These are phyloP conservation scores for Pythium scleroteichum DNA, from an alignment of 352 stramenopile species.

Conservation along the genomic window DNA sequence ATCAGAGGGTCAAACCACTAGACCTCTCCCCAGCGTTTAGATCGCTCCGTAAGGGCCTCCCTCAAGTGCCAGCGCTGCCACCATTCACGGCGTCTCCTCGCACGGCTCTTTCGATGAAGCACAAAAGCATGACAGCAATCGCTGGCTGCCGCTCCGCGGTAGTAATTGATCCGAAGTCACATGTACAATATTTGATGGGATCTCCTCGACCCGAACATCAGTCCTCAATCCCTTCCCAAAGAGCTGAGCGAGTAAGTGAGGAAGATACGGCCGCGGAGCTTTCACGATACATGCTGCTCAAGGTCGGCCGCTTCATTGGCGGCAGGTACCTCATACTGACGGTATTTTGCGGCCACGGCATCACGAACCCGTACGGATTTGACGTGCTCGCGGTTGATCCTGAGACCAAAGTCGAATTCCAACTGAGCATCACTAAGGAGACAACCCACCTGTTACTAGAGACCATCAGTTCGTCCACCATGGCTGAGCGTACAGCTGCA, in stretches of 20 bases:
- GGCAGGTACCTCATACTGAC: slow-evolving; percentile 67
- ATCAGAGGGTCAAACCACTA: slow-evolving; percentile 45
- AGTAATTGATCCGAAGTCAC: not conserved
- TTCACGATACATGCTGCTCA: slow-evolving; percentile 63
- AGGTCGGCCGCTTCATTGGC: slow-evolving; percentile 61
- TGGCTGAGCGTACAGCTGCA: slow-evolving; percentile 57
- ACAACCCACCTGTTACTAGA: slow-evolving; percentile 66
- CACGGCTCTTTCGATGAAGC: not conserved
- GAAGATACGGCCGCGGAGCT: slow-evolving; percentile 1
- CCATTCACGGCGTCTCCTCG: slow-evolving; percentile 42
- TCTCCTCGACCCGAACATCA: not conserved
- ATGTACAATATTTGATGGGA: not conserved
- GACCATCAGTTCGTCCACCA: slow-evolving; percentile 48
- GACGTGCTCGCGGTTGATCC: slow-evolving; percentile 59
- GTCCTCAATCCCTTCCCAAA: slow-evolving; percentile 5
- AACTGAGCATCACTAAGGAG: slow-evolving; percentile 55
- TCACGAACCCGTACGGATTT: slow-evolving; percentile 70
- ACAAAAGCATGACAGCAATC: slow-evolving; percentile 15
- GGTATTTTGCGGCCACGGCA: slow-evolving; percentile 65
- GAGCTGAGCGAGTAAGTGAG: not conserved
- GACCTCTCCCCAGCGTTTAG: slow-evolving; percentile 64
- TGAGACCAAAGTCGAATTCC: slow-evolving; percentile 49
- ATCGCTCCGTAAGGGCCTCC: slow-evolving; percentile 68
- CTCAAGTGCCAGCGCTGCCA: slow-evolving; percentile 60
- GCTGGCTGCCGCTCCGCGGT: slow-evolving; percentile 4